Conservation (phyloP, 1,139 yeast species). For the Arxiozyma heterogenica region DNA sequence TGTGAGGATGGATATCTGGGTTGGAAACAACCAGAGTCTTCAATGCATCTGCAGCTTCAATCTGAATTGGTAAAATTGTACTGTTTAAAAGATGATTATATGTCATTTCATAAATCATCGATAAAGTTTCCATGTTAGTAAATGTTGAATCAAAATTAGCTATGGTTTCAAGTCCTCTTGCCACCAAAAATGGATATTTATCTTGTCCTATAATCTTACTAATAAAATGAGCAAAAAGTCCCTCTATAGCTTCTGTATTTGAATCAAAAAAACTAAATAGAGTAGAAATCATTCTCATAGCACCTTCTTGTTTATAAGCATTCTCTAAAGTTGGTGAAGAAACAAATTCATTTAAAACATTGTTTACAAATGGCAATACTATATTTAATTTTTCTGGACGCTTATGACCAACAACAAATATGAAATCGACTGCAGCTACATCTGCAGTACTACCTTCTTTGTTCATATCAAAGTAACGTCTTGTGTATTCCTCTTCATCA, state of each 20-base stretch:
- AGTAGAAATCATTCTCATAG: constrained; percentile 68
- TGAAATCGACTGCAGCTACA: constrained; percentile 70
- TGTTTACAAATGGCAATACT: constrained; percentile 42
- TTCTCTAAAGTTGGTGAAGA: constrained; percentile 33
- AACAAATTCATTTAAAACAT: constrained; percentile 37
- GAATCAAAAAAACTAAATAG: constrained; percentile 52
- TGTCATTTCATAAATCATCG: constrained; percentile 54
- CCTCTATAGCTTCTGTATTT: constrained; percentile 61
- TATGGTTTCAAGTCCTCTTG: constrained; percentile 76
- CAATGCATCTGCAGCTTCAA: constrained; percentile 81
- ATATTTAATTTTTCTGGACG: constrained; percentile 41
- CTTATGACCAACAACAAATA: constrained; percentile 41
- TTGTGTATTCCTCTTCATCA: constrained; percentile 64
- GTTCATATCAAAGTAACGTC: constrained; percentile 59
- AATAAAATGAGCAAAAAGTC: constrained; percentile 54
- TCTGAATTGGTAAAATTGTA: constrained; percentile 59
- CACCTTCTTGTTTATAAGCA: constrained; percentile 76
- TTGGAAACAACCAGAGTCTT: constrained; percentile 66
- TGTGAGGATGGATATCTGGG: constrained; percentile 53
- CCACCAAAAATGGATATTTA: constrained; percentile 62
- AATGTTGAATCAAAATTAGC: constrained; percentile 51
- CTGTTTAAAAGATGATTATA: constrained; percentile 31
- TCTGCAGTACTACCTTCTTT: constrained; percentile 72
- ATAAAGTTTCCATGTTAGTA: constrained; percentile 43
- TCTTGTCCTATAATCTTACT: constrained; percentile 56